Percentiles rank a stretch among this genome's conserved stretches.
phyloP scores from a whole-genome alignment of 2,329 filamentous ascomycete genomes.

The Endothia cerciana region DNA sequence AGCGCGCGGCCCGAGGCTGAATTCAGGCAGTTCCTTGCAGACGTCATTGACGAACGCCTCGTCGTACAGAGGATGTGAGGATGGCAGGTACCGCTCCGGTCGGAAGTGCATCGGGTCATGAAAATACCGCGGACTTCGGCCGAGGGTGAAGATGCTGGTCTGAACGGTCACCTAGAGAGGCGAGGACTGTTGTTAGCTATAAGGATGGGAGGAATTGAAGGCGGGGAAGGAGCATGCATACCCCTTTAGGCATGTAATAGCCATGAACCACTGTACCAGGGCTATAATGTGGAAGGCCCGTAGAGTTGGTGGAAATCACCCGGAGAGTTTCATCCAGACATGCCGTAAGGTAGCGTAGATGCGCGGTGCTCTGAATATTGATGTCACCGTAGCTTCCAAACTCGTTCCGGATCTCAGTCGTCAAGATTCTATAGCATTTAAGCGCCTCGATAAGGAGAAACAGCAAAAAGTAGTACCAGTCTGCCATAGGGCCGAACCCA shows the following conservation, averaged over 20 bases:
- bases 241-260: constrained; percentile 9
- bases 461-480: background rate
- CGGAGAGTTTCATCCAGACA: constrained; percentile 15
- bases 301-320: background rate
- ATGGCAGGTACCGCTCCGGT: constrained; percentile 7
- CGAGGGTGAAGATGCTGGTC: background rate
- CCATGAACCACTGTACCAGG: constrained; percentile 10
- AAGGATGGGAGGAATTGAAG: background rate
- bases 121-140: constrained; percentile 7
- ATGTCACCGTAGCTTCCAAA: constrained; percentile 8
- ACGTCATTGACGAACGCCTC: background rate
- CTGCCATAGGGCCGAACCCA: constrained; percentile 10
- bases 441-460: background rate
- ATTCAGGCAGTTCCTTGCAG: background rate
- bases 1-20: constrained; percentile 9
- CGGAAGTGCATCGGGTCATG: constrained; percentile 12
- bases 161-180: too few species aligned
- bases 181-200: too few species aligned
- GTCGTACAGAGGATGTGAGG: background rate
- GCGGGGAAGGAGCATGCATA: background rate
- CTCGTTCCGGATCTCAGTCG: background rate
- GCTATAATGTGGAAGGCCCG: constrained; percentile 5
- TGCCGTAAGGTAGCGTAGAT: constrained; percentile 2
- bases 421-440: background rate
- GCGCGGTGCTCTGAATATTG: background rate